Percentiles rank a stretch among this genome's conserved stretches.
Evolutionary conservation across 208 protist genomes (phyloP).

Genomic region (Acanthamoeba lenticulata): DNA sequence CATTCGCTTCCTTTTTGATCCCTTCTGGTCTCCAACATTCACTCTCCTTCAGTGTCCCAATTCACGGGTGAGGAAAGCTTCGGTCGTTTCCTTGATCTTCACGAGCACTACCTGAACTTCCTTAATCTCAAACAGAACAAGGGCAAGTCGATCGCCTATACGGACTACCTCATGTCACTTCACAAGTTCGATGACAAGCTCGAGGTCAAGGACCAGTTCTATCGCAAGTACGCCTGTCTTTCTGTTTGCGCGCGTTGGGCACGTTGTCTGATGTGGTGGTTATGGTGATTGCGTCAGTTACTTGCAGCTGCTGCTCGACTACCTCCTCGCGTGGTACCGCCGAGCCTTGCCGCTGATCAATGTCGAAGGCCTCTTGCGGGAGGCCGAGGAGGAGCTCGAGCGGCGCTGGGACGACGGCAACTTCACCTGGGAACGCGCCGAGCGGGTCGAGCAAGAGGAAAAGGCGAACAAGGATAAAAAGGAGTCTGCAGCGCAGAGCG

Average conservation of each 20-base stretch:
- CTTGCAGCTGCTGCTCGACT: neutral
- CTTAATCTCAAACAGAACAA: conserved; percentile 64
- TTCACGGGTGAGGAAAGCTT: conserved; percentile 65
- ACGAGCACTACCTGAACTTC: conserved; percentile 61
- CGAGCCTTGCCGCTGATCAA: conserved; percentile 50
- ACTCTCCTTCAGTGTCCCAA: neutral
- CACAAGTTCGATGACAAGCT: conserved; percentile 55
- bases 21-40: neutral
- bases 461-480: conserved; percentile 7
- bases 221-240: neutral
- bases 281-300: neutral
- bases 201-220: conserved; percentile 37
- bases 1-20: neutral
- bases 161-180: neutral
- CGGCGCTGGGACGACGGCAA: conserved; percentile 23
- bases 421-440: conserved; percentile 41
- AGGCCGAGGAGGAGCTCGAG: neutral
- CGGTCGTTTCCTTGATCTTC: conserved; percentile 55
- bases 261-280: neutral
- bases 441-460: neutral
- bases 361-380: neutral
- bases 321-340: conserved; percentile 15
- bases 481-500: neutral
- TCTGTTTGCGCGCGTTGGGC: neutral
- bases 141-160: conserved; percentile 46